Conservation (phyloP, 2,329 filamentous ascomycete species). For the Fusarium acutatum region DNA sequence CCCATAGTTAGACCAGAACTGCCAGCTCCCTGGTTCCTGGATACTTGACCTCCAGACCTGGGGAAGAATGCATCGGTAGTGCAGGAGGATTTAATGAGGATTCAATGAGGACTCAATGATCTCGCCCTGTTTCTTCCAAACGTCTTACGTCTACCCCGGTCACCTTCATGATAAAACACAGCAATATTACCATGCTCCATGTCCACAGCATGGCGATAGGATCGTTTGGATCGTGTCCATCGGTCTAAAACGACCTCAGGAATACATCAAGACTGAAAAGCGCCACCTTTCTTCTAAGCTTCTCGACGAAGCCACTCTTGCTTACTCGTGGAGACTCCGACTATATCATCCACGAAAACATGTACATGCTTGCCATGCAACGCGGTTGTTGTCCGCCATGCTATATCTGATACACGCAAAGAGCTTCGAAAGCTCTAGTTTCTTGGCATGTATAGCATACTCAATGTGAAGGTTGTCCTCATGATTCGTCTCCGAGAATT, state of each 20-base stretch:
- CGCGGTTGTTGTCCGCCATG: not conserved
- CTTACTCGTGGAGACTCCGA: not conserved
- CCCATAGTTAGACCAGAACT: not conserved
- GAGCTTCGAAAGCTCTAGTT: not conserved
- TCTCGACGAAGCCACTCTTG: not conserved
- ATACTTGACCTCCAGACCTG: not conserved
- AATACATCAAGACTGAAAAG: not conserved
- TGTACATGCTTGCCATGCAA: not conserved
- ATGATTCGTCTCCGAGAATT: not conserved
- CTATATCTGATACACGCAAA: not conserved
- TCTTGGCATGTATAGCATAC: not conserved
- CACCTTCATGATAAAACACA: not conserved
- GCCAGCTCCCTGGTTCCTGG: not conserved
- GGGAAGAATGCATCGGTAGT: not conserved
- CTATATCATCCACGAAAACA: not conserved
- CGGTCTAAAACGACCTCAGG: not conserved
- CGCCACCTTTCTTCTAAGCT: not conserved
- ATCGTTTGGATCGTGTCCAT: not conserved
- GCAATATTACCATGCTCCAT: not conserved
- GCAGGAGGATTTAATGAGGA: too few species aligned
- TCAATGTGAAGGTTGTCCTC: not conserved
- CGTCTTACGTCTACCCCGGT: not conserved
- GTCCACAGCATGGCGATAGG: not conserved
- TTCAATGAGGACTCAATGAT: not conserved
- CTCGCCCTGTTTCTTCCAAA: not conserved